Evolutionary conservation across 2,329 filamentous ascomycete species (phyloP), one percentile per base, ranked within the genome.

Genomic region (Neophaeococcomyces mojaviensis): DNA sequence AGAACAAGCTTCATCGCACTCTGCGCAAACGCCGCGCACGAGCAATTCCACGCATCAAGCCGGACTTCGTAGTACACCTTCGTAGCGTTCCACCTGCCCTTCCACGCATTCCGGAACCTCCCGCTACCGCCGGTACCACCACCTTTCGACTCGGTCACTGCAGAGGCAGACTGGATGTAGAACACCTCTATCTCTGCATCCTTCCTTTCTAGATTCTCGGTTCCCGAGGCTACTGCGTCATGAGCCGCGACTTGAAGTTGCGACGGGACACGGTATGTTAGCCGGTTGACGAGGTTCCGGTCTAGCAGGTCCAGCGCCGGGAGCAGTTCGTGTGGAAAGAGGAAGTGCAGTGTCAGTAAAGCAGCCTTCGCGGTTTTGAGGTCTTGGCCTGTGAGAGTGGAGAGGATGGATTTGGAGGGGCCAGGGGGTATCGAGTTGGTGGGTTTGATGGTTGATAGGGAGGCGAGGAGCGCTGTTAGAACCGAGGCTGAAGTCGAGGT

Each of bases 221-320:
- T n/a, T n/a, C n/a, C n/a, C n/a, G n/a, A n/a, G n/a, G n/a, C n/a
- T n/a, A n/a, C n/a, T n/a, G n/a, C n/a, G n/a, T n/a, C n/a, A n/a
- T n/a, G n/a, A n/a, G n/a, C n/a, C n/a, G n/a, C n/a, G n/a, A n/a
- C n/a, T n/a, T n/a, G n/a, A n/a, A n/a, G n/a, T 3, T 35, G 19
- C 10, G 10, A 22, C 9, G 6, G 22, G 15, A 33, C 22, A 15
- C 20, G 33, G 16, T 31, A 34, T 24, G 5, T 22, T 12, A 34
- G 20, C 13, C 79, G 73, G 4, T 73, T 80, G 28, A 95, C 78
- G 1, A 92, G 76, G 2, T 75, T 69, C 20, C 87, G 78, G 63
- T 98, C 92, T 1, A 98, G 73, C 0, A 97, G 73, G 63, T 97
- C 89, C 2, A 98, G 73, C 0, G 90, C 88, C 2, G 88, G 86